Conservation (phyloP, 129 eudicot genomes). For the Pulicaria dysenterica region DNA sequence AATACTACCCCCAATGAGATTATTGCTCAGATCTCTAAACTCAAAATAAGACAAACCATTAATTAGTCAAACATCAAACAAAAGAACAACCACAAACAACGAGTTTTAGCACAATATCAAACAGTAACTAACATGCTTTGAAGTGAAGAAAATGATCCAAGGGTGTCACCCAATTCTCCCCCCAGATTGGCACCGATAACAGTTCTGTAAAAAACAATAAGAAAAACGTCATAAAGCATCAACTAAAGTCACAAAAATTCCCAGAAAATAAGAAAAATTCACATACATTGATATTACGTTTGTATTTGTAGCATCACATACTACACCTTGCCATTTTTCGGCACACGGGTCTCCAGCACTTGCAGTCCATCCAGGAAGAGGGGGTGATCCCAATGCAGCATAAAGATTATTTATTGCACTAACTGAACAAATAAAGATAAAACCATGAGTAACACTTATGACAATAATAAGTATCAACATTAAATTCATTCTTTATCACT, state of each 20-base stretch:
- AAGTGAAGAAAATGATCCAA: constrained; percentile 74
- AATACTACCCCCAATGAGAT: constrained; percentile 72
- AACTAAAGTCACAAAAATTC: not conserved
- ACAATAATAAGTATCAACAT: not conserved
- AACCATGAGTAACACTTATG: not conserved
- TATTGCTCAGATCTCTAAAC: constrained; percentile 75
- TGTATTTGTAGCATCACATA: constrained; percentile 50
- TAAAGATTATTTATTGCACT: constrained; percentile 79
- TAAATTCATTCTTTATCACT: not conserved
- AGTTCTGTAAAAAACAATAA: constrained; percentile 45
- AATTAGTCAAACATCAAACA: constrained; percentile 14
- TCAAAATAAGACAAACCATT: constrained; percentile 10
- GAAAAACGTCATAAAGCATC: not conserved
- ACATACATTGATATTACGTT: constrained; percentile 69
- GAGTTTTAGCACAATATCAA: too few relatives aligned
- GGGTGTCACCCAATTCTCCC: constrained; percentile 80
- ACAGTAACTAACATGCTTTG: constrained; percentile 56
- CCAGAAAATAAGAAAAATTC: constrained; percentile 1
- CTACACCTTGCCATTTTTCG: constrained; percentile 87
- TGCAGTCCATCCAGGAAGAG: constrained; percentile 91
- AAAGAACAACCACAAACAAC: not conserved
- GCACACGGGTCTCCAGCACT: constrained; percentile 93
- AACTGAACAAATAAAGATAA: constrained; percentile 49
- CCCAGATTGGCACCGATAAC: constrained; percentile 77
- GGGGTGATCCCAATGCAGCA: constrained; percentile 68